Base-by-base conservation (phyloP, 768 basidiomycete species). In the Trametes punicea region DNA sequence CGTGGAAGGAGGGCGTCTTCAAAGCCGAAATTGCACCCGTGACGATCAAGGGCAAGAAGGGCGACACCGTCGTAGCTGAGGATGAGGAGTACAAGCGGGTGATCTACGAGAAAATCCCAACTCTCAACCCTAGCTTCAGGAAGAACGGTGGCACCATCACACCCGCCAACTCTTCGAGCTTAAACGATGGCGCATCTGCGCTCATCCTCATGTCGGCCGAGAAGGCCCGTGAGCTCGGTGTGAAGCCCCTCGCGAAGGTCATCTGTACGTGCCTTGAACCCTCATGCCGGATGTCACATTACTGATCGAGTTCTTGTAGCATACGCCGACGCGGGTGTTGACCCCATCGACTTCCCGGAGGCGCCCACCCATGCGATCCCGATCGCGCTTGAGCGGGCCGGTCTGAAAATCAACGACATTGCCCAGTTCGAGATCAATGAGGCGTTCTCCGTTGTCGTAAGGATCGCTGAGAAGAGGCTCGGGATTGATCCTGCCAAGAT, bases 41-140 rank as follows among this genome's bases (percentile, higher is more conserved):
- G 11, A 88, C 86, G 7, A 83, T 98, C 75, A 90, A 90, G 71
- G 90, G 90, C 69, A 93, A 93, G 79, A 98, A 97, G 77, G 92
- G 93, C 38, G 91, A 96, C 69, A 87, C 82, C 27, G 71, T 97
- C 47, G 82, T 99, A 41, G 80, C 80, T 62, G 95, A 98, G 76
- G 97, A 99, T 67, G 97, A 99, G 72, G 97, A 98, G 68, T 98
- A 93, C 81, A 98, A 95, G 79, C 89, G 93, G 64, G 84, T 99
- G 62, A 83, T 96, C 66, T 94, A 84, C 68, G 95, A 97, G 61
- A 99, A 99, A 72, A 82, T 98, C 61, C 91, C 94, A 30, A 76
- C 84, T 6, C 81, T 99, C 59, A 83, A 82, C 62, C 93, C 95
- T 47, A 88, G 88, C 30, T 99, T 99, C 83, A 87, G 88, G 74